These are phyloP conservation scores for Pythium insidiosum DNA, from an alignment of 352 stramenopile genomes.

Conservation along the genomic window DNA sequence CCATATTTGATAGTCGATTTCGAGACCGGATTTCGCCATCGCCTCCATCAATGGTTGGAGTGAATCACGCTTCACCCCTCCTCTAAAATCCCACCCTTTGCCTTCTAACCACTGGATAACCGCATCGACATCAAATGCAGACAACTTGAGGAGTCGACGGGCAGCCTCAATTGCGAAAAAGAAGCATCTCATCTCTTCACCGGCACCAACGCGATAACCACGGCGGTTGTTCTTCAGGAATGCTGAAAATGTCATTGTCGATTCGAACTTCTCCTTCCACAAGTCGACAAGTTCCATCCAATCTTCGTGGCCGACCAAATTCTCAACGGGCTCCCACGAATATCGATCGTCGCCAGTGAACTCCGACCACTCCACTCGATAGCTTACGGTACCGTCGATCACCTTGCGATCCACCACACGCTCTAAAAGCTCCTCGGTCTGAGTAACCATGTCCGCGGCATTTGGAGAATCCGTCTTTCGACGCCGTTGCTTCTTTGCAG, in stretches of 20 bases:
- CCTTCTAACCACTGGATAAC: no score
- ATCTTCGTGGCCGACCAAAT: neutral
- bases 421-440: neutral
- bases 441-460: neutral
- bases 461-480: neutral
- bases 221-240: constrained; percentile 1
- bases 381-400: neutral
- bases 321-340: constrained; percentile 2
- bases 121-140: neutral
- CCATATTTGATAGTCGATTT: constrained; percentile 1
- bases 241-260: neutral
- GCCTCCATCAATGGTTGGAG: neutral
- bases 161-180: constrained; percentile 2
- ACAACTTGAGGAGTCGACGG: neutral
- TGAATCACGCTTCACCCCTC: neutral
- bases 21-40: neutral
- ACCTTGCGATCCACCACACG: neutral
- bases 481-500: neutral
- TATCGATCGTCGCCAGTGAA: neutral
- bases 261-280: neutral
- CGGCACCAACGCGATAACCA: neutral
- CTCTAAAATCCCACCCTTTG: neutral
- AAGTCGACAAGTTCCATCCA: constrained; percentile 1
- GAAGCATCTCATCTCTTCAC: constrained; percentile 3
- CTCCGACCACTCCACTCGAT: constrained; percentile 2